These are phyloP conservation scores for Neophaeococcomyces mojaviensis DNA, from an alignment of 2,329 filamentous ascomycete genomes.

Conservation along the genomic window DNA sequence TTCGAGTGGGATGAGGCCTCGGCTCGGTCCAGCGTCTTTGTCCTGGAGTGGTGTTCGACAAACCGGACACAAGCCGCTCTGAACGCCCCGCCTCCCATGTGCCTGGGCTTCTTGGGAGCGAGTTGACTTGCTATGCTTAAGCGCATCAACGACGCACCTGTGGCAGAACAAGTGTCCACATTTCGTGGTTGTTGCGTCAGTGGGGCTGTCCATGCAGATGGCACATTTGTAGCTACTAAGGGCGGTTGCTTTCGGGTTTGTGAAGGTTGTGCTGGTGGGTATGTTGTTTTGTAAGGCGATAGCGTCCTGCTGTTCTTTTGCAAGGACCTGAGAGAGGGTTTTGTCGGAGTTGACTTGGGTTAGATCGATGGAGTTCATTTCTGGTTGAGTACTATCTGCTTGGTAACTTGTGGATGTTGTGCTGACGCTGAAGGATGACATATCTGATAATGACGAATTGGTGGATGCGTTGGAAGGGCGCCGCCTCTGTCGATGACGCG, in stretches of 20 bases:
- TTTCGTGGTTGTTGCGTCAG: slow-evolving; percentile 51
- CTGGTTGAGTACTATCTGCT: slow-evolving; percentile 3
- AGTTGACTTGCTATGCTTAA: slow-evolving; percentile 49
- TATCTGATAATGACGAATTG: slow-evolving; percentile 11
- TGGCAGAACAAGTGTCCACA: slow-evolving; percentile 61
- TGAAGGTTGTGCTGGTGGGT: slow-evolving; percentile 7
- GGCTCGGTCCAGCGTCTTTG: slow-evolving; percentile 24
- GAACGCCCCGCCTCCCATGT: slow-evolving; percentile 24
- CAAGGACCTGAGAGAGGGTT: slow-evolving; percentile 37
- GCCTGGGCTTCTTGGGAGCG: slow-evolving; percentile 30
- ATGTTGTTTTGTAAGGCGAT: slow-evolving; percentile 40
- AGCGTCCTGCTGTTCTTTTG: slow-evolving; percentile 48
- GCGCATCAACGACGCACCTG: slow-evolving; percentile 53
- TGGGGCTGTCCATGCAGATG: slow-evolving; percentile 56
- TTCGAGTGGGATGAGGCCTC: slow-evolving; percentile 18
- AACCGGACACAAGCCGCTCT: slow-evolving; percentile 36
- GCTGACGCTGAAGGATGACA: background rate
- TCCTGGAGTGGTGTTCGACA: slow-evolving; percentile 36
- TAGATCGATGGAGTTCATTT: slow-evolving; percentile 45
- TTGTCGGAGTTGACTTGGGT: slow-evolving; percentile 36
- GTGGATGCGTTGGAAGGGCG: slow-evolving; percentile 10
- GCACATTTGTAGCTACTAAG: slow-evolving; percentile 50
- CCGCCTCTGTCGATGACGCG: background rate
- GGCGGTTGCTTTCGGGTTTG: slow-evolving; percentile 22
- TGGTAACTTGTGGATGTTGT: background rate